phyloP scores from a whole-genome alignment of 257 asterid genomes.

The Jasminum sambac region DNA sequence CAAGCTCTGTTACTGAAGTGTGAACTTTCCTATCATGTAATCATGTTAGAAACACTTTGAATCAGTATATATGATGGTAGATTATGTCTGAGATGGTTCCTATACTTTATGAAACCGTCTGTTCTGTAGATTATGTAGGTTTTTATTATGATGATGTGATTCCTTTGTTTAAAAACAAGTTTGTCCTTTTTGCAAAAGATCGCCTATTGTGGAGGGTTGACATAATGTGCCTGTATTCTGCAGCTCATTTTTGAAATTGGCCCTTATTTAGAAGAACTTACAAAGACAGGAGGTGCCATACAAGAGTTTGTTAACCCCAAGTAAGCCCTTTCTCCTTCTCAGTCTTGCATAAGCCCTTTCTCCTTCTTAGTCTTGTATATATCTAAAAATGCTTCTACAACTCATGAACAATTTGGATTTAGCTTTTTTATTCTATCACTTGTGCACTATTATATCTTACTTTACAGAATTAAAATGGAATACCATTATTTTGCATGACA shows the following conservation, averaged over 20 bases:
- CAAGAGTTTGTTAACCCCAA: conserved; percentile 97
- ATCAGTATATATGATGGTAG: conserved; percentile 7
- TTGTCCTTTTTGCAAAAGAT: conserved; percentile 4
- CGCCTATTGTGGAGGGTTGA: conserved; percentile 17
- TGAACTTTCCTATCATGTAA: neutral
- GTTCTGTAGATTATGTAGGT: neutral
- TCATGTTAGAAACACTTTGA: neutral
- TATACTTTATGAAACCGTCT: conserved; percentile 1
- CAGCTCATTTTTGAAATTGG: conserved; percentile 91
- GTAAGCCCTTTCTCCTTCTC: conserved; percentile 46
- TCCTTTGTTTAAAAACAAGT: neutral
- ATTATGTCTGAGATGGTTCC: conserved; percentile 7
- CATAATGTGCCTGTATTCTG: conserved; percentile 20
- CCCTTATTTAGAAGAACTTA: conserved; percentile 89
- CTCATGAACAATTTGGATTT: neutral
- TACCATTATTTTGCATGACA: neutral
- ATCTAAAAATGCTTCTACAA: neutral
- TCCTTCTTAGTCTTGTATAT: neutral
- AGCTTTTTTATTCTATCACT: neutral
- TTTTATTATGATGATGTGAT: conserved; percentile 16
- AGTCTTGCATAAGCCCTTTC: neutral
- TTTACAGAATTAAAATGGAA: neutral
- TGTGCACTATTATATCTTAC: neutral
- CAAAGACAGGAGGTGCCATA: conserved; percentile 88
- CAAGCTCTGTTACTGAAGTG: conserved; percentile 3